phyloP scores from a whole-genome alignment of 176 grass and related monocot genomes.

The Hyparrhenia diplandra region DNA sequence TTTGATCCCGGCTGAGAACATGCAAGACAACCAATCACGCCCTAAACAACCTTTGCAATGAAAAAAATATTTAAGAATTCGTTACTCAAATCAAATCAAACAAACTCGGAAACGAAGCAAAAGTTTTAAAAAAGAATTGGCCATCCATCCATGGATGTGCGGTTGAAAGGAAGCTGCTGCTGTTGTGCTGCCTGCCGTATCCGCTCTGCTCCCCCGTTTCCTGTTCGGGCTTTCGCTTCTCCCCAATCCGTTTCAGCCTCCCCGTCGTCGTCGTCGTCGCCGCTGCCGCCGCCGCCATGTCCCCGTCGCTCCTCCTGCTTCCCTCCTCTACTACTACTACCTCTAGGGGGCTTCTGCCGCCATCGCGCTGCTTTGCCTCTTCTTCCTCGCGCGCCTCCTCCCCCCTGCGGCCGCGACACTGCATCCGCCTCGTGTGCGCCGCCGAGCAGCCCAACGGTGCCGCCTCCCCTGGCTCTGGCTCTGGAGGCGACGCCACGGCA shows the following conservation, averaged over 20 bases:
- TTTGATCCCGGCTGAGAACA: no score
- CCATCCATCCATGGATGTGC: background rate
- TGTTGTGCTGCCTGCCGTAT: background rate
- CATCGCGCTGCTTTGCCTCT: background rate
- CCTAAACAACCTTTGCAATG: no score
- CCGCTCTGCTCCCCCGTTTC: background rate
- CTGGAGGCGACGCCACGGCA: background rate
- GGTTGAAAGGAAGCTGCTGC: background rate
- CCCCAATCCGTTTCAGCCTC: background rate
- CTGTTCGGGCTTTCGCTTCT: background rate
- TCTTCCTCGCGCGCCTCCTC: conserved; percentile 13
- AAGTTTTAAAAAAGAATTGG: background rate
- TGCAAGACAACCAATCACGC: no score
- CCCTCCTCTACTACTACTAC: background rate
- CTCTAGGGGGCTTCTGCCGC: background rate
- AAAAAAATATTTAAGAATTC: no score
- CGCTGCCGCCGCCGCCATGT: conserved; percentile 23
- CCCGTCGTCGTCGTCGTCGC: no score
- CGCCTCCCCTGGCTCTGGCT: conserved; percentile 17
- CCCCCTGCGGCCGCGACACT: background rate
- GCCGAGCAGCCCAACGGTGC: conserved; percentile 26
- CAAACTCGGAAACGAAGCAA: no score
- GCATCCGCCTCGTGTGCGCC: conserved; percentile 10
- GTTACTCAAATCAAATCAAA: no score
- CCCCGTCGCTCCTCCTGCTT: conserved; percentile 20